phyloP scores from a whole-genome alignment of 306 rosid genomes.

The Oxytropis ochrocephala region DNA sequence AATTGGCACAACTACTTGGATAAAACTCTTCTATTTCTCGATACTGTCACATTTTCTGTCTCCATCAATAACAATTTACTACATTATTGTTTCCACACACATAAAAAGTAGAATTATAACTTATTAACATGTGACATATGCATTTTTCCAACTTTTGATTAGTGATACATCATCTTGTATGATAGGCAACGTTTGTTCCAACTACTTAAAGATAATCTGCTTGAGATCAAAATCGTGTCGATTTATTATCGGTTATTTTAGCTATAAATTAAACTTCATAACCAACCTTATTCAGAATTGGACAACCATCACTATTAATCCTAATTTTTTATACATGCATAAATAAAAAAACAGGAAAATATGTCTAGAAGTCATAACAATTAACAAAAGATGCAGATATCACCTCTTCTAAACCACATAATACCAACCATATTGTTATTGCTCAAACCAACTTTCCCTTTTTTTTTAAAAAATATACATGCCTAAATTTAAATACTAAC shows the following conservation, averaged over 20 bases:
- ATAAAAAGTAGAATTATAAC: no score
- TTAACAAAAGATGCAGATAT: not conserved
- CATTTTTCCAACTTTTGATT: no score
- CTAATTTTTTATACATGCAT: not conserved
- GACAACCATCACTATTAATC: not conserved
- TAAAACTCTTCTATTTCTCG: no score
- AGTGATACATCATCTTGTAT: no score
- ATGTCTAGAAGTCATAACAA: not conserved
- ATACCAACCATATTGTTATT: not conserved
- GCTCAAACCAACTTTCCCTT: not conserved
- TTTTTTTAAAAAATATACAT: not conserved
- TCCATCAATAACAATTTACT: no score
- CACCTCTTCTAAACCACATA: not conserved
- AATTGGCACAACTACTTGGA: not conserved
- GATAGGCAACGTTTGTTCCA: not conserved
- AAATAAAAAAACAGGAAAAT: not conserved
- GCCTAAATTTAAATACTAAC: not conserved
- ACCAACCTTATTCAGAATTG: not conserved
- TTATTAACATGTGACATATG: no score
- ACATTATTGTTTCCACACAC: no score
- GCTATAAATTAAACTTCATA: not conserved
- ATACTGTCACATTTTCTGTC: no score
- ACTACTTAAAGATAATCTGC: not conserved
- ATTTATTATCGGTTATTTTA: not conserved
- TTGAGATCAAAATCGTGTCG: not conserved